phyloP scores from a whole-genome alignment of 345 rosid genomes.

The Orychophragmus violaceus region DNA sequence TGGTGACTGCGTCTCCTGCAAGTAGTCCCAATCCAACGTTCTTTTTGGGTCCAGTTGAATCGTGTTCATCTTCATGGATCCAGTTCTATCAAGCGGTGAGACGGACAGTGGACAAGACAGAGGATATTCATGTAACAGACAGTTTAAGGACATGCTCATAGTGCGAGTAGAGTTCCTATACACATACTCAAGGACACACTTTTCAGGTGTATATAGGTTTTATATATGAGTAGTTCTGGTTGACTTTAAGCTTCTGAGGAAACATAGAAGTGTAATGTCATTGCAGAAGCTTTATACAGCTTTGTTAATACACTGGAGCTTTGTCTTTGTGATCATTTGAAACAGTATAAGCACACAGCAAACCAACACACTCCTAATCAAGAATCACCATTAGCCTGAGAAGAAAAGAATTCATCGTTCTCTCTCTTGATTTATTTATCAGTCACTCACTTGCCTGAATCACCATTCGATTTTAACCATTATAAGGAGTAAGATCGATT shows the following conservation, averaged over 20 bases:
- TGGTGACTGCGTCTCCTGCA: slow-evolving; percentile 71
- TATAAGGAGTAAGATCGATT: slow-evolving; percentile 67
- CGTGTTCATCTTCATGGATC: slow-evolving; percentile 63
- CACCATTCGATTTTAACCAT: slow-evolving; percentile 21
- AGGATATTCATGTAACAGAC: slow-evolving; percentile 38
- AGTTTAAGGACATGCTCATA: slow-evolving; percentile 65
- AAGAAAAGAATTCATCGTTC: background rate
- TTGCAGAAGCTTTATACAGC: slow-evolving; percentile 17
- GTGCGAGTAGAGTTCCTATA: slow-evolving; percentile 23
- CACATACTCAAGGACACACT: slow-evolving; percentile 5
- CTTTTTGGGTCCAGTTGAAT: slow-evolving; percentile 52
- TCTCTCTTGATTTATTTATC: background rate
- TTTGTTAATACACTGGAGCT: slow-evolving; percentile 18
- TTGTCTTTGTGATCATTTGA: slow-evolving; percentile 15
- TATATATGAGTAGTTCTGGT: slow-evolving; percentile 9
- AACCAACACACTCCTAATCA: background rate
- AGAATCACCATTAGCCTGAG: slow-evolving; percentile 13
- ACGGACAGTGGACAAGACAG: slow-evolving; percentile 51
- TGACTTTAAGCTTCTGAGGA: slow-evolving; percentile 1
- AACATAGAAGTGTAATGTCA: slow-evolving; percentile 16
- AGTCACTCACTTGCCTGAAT: background rate
- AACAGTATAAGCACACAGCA: slow-evolving; percentile 8
- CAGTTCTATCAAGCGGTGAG: slow-evolving; percentile 63
- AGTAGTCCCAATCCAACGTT: slow-evolving; percentile 84
- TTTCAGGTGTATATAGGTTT: slow-evolving; percentile 23